A percentile compares a stretch with the other conserved stretches of the same genome.
These are phyloP conservation scores for Pseudonitzschia delicatissima DNA, from an alignment of 108 stramenopile genomes.

Conservation along the genomic window DNA sequence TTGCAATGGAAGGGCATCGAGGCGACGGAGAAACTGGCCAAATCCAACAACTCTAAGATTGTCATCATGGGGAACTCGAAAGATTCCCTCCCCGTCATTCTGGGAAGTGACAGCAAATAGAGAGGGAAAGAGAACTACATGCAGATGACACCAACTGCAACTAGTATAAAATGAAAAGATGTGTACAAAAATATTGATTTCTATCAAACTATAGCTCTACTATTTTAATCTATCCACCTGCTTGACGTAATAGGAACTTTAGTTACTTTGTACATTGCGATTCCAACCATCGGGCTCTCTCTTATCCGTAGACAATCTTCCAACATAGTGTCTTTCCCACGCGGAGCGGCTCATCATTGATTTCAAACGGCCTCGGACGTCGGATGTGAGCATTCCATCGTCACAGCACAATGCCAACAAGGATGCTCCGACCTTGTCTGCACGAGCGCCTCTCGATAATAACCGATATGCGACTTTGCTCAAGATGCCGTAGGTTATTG, in stretches of 20 bases:
- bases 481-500: slow-evolving; percentile 26
- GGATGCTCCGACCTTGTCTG: slow-evolving; percentile 27
- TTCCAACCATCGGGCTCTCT: slow-evolving; percentile 32
- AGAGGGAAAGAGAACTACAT: too few species aligned
- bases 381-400: slow-evolving; percentile 25
- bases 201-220: too few species aligned
- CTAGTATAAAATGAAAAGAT: too few species aligned
- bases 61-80: slow-evolving; percentile 48
- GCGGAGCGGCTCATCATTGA: slow-evolving; percentile 14
- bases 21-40: slow-evolving; percentile 45
- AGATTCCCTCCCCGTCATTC: slow-evolving; percentile 42
- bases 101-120: slow-evolving; percentile 12
- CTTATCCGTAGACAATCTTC: background rate
- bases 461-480: slow-evolving; percentile 22
- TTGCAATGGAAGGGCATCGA: slow-evolving; percentile 54
- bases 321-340: slow-evolving; percentile 21
- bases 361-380: slow-evolving; percentile 18
- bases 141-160: too few species aligned
- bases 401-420: slow-evolving; percentile 22
- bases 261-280: background rate
- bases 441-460: slow-evolving; percentile 7
- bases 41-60: slow-evolving; percentile 45
- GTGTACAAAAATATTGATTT: too few species aligned
- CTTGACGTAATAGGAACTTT: too few species aligned
- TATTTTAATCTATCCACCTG: too few species aligned